Base-by-base conservation (phyloP, 108 stramenopile genomes). In the Skeletonema potamos region DNA sequence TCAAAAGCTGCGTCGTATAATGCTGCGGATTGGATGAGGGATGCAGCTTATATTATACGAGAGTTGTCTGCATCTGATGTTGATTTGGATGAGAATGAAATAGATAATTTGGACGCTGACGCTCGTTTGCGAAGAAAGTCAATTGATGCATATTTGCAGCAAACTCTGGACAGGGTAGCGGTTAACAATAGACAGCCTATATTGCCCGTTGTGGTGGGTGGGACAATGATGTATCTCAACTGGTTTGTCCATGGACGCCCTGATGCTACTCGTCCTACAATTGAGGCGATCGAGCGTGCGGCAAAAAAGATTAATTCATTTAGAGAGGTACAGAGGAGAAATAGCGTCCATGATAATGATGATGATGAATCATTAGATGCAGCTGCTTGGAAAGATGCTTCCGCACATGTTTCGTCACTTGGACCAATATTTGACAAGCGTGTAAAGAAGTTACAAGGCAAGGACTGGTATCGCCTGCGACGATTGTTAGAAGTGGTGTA, bases 151-250 rank as follows among this genome's bases (percentile, higher is more conserved):
- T 43, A 33, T 28, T 37, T 71, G 61, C 20, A 41, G 13, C 44
- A 51, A 20, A 62, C 37, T 9, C 20, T 71, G 6, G 46, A 27
- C 15, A 54, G 1, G 36, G 7, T 4, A 6, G 4, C 58, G 33
- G 18, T 0, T 51, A 7, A 51, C 18, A 24, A 20, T 10, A 65
- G 70, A 62, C 15, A 32, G 34, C 30, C 66, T 13, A 56, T 92
- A 10, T 70, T 92, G 28, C 91, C 91, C 18, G 87, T 97, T 9
- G 89, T 97, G 15, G 91, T 92, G 17, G 96, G 96, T 24, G 96
- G 96, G 1, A 94, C 93, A n/a, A 96, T 96, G 93, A 97, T 99
- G 96, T 99, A 98, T 74, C 57, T 96, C 0, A 87, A 97, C 48
- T 99, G 98, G 98, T 87, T 99, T 15, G 92, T 98, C 0, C 90